phyloP scores from a whole-genome alignment of 345 rosid species.

The Ceriops tagal region DNA sequence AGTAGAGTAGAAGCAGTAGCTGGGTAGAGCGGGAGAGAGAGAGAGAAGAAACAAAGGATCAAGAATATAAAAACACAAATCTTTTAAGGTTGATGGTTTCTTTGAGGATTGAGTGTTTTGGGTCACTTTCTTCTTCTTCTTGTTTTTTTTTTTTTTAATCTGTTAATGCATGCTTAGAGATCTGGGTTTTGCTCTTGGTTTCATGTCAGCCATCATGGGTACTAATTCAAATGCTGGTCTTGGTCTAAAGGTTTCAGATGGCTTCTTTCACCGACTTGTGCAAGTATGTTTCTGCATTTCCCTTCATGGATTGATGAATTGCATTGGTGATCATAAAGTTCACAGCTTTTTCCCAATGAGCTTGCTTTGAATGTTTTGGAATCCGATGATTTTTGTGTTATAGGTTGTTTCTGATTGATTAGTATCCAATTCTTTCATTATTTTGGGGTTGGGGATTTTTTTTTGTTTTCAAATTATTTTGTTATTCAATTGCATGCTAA shows the following conservation, averaged over 20 bases:
- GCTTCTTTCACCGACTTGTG: slow-evolving; percentile 33
- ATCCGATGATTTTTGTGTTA: slow-evolving; percentile 88
- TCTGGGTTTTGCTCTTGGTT: slow-evolving; percentile 20
- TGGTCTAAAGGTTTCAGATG: slow-evolving; percentile 36
- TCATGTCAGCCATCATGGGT: slow-evolving; percentile 34
- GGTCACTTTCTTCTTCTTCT: slow-evolving; percentile 3
- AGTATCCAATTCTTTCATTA: slow-evolving; percentile 71
- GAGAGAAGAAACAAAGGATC: slow-evolving; percentile 14
- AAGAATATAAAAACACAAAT: slow-evolving; percentile 31
- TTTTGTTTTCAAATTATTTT: slow-evolving; percentile 19
- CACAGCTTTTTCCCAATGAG: slow-evolving; percentile 41
- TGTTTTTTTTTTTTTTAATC: slow-evolving; percentile 4
- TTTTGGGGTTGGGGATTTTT: slow-evolving; percentile 42
- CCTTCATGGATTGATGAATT: slow-evolving; percentile 29
- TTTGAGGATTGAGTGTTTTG: slow-evolving; percentile 37
- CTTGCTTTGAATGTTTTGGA: slow-evolving; percentile 51
- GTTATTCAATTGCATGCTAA: slow-evolving; percentile 10
- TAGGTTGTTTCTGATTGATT: slow-evolving; percentile 47
- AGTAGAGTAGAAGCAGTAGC: slow-evolving; percentile 18
- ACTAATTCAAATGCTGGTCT: slow-evolving; percentile 41
- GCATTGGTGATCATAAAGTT: slow-evolving; percentile 35
- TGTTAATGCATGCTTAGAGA: slow-evolving; percentile 21
- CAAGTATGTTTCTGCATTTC: slow-evolving; percentile 38
- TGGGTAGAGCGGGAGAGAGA: slow-evolving; percentile 16
- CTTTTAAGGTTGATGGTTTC: slow-evolving; percentile 38